Evolutionary conservation across 129 eudicot genomes (phyloP), one percentile per base, ranked within the genome.

Genomic region (Ambrosia trifida): DNA sequence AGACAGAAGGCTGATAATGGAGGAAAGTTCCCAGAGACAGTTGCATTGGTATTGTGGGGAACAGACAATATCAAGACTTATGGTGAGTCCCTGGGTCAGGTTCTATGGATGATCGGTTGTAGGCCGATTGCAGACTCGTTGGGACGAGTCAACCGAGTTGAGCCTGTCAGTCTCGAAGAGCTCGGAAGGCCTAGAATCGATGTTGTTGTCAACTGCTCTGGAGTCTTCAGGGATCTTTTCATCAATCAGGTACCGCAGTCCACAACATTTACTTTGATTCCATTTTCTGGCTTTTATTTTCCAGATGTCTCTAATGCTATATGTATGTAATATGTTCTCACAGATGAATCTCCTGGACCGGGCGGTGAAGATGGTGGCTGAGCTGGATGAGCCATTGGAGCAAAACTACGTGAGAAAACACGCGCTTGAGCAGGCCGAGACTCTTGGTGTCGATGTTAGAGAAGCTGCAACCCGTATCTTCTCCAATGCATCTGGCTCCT

Each of bases 121-220:
- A 79, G 84, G 71, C 98, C 97, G 0, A 72, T 95, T 52, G 82
- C 99, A 11, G 99, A 95, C 76, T 76, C 88, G 8, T 69, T 95
- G 60, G 99, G 99, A 2, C 86, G 99, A 12, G 99, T 95, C 58
- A 95, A 95, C 81, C 69, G 83, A 47, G 99, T 95, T 3, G 99
- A 95, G 68, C 74, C 86, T 0, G 96, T 95, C 9, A 90, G 99
- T 54, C 99, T 95, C 44, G 94, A 90, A 77, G 99, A 95, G 76
- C 99, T 95, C 17, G 99, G 97, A 57, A 95, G 99, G 86, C 99
- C 99, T 14, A 90, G 99, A 67, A 74, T 95, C 12, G 99, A 95
- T 83, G 99, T 94, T 61, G 99, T 94, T 63, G 99, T 94, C 81
- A 94, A 94, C 50, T 95, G 99, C 80, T 95, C 97, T 1, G 99